phyloP scores from a whole-genome alignment of 2,329 filamentous ascomycete genomes.

The Fusarium circinatum region DNA sequence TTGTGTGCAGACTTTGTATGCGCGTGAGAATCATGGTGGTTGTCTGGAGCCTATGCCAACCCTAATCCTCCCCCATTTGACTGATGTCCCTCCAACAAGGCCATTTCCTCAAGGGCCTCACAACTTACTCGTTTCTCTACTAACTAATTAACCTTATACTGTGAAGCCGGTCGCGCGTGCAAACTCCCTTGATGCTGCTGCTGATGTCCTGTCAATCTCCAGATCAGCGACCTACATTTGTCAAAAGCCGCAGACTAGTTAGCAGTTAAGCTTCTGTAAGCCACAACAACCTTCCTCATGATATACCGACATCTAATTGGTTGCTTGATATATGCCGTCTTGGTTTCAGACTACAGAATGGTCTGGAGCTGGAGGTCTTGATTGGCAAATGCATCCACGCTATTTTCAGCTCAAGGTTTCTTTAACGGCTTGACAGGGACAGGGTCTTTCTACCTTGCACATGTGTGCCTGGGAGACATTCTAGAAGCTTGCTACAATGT shows the following conservation, averaged over 20 bases:
- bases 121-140: no score
- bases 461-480: neutral
- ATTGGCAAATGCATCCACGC: neutral
- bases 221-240: neutral
- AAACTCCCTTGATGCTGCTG: no score
- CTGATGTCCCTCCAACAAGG: no score
- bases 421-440: neutral
- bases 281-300: accelerated
- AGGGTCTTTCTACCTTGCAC: accelerated
- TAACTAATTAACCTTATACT: no score
- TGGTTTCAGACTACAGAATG: neutral
- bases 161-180: no score
- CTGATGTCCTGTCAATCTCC: accelerated
- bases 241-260: neutral
- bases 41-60: no score
- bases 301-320: accelerated
- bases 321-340: neutral
- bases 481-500: neutral
- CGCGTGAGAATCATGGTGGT: no score
- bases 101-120: no score
- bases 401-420: neutral
- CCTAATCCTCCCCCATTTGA: no score
- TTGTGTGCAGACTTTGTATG: no score
- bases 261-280: neutral
- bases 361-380: accelerated